A percentile compares a stretch with the other conserved stretches of the same genome.
Conservation (phyloP, 768 basidiomycete genomes). For the Russula abietina region DNA sequence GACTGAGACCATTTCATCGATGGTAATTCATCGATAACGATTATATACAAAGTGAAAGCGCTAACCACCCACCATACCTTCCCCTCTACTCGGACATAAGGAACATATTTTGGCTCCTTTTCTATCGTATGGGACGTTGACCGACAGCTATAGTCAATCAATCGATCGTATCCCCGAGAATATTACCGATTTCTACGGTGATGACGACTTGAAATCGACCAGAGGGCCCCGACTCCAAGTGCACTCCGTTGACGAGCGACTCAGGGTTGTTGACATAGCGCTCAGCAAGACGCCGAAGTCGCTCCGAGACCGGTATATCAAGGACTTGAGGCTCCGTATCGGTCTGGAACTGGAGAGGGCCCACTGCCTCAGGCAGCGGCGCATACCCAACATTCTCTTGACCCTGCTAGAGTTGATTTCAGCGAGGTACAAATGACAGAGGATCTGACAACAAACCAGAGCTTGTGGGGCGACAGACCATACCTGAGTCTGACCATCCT, state of each 20-base stretch:
- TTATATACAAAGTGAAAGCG: no score
- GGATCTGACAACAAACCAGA: background rate
- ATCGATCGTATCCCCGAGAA: background rate
- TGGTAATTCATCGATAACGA: no score
- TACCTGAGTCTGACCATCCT: background rate
- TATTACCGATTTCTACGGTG: background rate
- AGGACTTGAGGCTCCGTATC: background rate
- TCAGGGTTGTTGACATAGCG: slow-evolving; percentile 1
- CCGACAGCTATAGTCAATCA: background rate
- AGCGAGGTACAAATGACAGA: background rate
- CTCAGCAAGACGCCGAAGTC: background rate
- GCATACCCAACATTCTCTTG: background rate
- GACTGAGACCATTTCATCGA: no score
- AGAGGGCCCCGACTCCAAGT: background rate
- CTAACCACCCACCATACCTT: no score
- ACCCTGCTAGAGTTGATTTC: background rate
- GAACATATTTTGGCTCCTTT: background rate
- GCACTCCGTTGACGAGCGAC: background rate
- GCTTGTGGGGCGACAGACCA: background rate
- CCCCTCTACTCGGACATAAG: no score
- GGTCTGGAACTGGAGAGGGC: background rate
- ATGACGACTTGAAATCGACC: slow-evolving; percentile 4
- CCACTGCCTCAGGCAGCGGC: background rate
- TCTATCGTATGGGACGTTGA: background rate
- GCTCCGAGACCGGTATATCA: background rate